Evolutionary conservation across 495 filamentous ascomycete species (phyloP).

Genomic region (Thozetella sp.): DNA sequence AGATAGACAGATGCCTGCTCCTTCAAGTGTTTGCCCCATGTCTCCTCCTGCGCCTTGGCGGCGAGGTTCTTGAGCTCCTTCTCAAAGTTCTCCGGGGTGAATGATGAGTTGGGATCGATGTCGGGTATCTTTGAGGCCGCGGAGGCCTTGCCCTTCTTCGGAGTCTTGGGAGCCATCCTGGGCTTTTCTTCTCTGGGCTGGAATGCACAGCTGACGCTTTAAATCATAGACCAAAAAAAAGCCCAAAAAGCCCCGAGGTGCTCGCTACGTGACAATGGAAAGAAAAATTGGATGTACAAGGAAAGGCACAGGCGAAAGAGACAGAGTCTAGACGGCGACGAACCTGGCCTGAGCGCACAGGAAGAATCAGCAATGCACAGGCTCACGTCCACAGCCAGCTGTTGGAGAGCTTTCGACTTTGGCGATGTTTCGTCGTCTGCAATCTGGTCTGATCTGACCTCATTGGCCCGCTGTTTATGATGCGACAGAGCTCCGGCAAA

Average conservation of each 20-base stretch:
- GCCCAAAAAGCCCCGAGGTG: not conserved
- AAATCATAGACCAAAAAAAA: not conserved
- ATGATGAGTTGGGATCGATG: slow-evolving; percentile 21
- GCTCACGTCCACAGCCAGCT: slow-evolving; percentile 14
- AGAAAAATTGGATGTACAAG: too few relatives aligned
- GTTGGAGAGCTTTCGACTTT: slow-evolving; percentile 5
- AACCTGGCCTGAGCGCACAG: not conserved
- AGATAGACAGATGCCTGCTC: slow-evolving; percentile 40
- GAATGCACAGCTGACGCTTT: too few relatives aligned
- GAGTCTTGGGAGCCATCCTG: slow-evolving; percentile 3
- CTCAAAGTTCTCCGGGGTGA: slow-evolving; percentile 51
- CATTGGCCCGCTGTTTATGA: slow-evolving; percentile 10
- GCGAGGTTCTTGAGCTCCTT: slow-evolving; percentile 50
- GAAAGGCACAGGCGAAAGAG: too few relatives aligned
- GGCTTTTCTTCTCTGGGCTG: not conserved
- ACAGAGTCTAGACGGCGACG: not conserved
- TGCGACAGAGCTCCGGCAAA: slow-evolving; percentile 11
- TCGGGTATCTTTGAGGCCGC: not conserved
- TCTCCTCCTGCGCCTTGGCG: slow-evolving; percentile 49
- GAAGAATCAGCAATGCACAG: not conserved
- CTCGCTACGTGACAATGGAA: not conserved
- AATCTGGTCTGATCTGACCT: slow-evolving; percentile 16
- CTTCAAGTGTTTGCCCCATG: slow-evolving; percentile 27
- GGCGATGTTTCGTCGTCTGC: slow-evolving; percentile 5
- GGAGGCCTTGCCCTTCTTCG: slow-evolving; percentile 2